Evolutionary conservation across 2,329 filamentous ascomycete genomes (phyloP).

Genomic region (Aspergillus persii): DNA sequence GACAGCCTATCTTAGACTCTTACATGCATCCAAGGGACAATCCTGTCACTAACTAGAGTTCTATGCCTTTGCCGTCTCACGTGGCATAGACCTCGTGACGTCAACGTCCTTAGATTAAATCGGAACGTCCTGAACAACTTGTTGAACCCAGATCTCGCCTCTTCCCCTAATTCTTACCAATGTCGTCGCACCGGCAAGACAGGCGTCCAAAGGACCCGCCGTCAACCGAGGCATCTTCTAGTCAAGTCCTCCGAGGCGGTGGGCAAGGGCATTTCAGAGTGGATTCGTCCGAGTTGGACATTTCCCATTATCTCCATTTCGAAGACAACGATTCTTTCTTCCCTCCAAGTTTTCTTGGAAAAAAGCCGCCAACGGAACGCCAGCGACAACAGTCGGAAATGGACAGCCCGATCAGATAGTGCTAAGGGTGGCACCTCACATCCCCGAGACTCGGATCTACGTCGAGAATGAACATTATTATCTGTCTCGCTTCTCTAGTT

Average conservation of each 20-base stretch:
- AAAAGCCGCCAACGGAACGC: conserved; percentile 10
- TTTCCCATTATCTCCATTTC: conserved; percentile 34
- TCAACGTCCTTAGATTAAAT: no score
- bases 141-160: no score
- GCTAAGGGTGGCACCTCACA: neutral
- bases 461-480: no score
- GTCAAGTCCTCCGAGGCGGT: neutral
- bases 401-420: neutral
- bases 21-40: no score
- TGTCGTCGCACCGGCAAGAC: neutral
- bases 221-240: neutral
- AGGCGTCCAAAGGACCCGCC: neutral
- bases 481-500: no score
- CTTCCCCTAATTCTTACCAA: neutral
- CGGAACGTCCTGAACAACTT: no score
- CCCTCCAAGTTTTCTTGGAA: conserved; percentile 28
- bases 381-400: neutral
- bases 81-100: no score
- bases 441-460: no score
- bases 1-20: no score
- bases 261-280: conserved; percentile 1
- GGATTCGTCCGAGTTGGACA: conserved; percentile 16
- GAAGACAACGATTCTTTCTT: conserved; percentile 38
- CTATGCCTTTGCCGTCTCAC: neutral
- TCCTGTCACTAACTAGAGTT: no score